Evolutionary conservation across 2,329 filamentous ascomycete genomes (phyloP).

Genomic region (Phyllosticta ampelicida): DNA sequence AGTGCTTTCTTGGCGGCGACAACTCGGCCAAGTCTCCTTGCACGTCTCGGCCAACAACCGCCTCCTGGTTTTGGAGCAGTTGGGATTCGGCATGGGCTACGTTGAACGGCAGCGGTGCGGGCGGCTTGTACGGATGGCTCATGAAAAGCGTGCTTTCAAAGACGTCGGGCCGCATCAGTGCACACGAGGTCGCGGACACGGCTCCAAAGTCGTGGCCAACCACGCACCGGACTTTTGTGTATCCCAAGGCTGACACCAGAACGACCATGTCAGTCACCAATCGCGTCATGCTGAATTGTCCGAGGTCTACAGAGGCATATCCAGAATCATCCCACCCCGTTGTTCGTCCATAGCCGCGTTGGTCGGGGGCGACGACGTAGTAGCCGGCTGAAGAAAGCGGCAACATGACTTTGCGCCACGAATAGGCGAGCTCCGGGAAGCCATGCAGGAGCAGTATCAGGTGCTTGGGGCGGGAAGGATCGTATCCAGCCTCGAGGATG

Average conservation of each 20-base stretch:
- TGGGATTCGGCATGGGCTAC: slow-evolving; percentile 19
- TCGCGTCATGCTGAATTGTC: slow-evolving; percentile 46
- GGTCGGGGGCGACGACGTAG: slow-evolving; percentile 56
- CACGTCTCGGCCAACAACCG: slow-evolving; percentile 32
- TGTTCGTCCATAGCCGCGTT: slow-evolving; percentile 57
- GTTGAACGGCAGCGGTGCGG: slow-evolving; percentile 40
- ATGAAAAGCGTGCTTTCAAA: slow-evolving; percentile 53
- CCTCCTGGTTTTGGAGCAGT: slow-evolving; percentile 13
- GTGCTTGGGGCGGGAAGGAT: slow-evolving; percentile 33
- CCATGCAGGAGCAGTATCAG: slow-evolving; percentile 55
- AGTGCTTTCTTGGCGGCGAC: slow-evolving; percentile 52
- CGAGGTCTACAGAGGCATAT: slow-evolving; percentile 44
- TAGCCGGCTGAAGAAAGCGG: slow-evolving; percentile 49
- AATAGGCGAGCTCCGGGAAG: slow-evolving; percentile 58
- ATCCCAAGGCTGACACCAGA: slow-evolving; percentile 51
- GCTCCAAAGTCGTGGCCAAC: slow-evolving; percentile 59
- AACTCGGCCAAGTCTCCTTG: slow-evolving; percentile 45
- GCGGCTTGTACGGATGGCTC: slow-evolving; percentile 53
- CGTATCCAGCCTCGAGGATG: slow-evolving; percentile 44
- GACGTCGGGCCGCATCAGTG: slow-evolving; percentile 53
- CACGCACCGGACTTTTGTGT: slow-evolving; percentile 46
- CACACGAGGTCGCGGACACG: slow-evolving; percentile 48
- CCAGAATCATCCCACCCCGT: slow-evolving; percentile 45
- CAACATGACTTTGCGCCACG: slow-evolving; percentile 55
- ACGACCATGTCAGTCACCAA: slow-evolving; percentile 53